Base-by-base conservation (phyloP, 768 basidiomycete genomes). In the Gymnopilus dilepis region DNA sequence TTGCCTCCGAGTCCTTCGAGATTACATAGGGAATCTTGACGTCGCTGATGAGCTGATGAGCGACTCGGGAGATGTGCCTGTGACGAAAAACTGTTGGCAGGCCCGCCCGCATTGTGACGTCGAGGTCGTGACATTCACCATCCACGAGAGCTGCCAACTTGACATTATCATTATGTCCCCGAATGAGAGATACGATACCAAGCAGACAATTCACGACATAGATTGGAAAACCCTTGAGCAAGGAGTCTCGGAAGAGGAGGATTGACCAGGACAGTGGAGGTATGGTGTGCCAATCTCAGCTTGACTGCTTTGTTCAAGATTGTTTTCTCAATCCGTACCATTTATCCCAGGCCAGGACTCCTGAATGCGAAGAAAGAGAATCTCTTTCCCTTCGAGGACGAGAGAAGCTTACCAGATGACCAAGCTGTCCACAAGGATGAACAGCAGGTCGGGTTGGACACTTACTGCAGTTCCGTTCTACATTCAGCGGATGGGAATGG, bases 381-480 rank as follows among this genome's bases (percentile, higher is more conserved):
- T 11, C 1, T 30, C 28, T 4, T n/a, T 28, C 13, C 47, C 31
- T 8, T 28, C 1, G 15, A 8, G 41, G 51, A 50, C 8, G 60
- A 61, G 24, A 57, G 48, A 45, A 33, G 5, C 19, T 17, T 13
- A 54, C 50, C 59, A 17, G 55, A 58, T 22, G 63, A 65, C 6
- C 22, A 58, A 37, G 40, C 56, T 42, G 63, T 78, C 22, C 93
- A 95, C 70, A 76, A 74, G 4, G 95, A 97, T 71, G 95, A 97
- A 75, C 86, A 83, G 15, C 95, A 97, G 75, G 94, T 97, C 62
- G 76, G 80, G 59, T 83, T 97, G 33, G 95, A 97, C 75, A 97
- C 95, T 0, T 88, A 95, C 74, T 86, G 95, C 50, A 95, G 94
- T 65, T 98, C 97, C 69, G 92, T 97, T 58, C 79, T 95, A 63